phyloP scores from a whole-genome alignment of 768 basidiomycete species.

The Kwoniella heveanensis region DNA sequence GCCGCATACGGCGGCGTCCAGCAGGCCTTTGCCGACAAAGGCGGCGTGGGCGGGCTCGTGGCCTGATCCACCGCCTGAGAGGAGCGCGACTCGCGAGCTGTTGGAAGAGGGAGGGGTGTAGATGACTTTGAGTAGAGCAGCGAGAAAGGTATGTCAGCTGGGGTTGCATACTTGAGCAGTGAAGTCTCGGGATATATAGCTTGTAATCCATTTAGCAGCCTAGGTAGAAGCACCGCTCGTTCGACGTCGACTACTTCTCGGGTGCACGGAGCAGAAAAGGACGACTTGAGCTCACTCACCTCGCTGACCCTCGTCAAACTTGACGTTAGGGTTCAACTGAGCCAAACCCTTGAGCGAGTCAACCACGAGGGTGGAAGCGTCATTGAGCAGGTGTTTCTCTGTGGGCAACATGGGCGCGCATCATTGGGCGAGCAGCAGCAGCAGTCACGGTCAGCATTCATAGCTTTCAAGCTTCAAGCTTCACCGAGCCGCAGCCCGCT shows the following conservation, averaged over 20 bases:
- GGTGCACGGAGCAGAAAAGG: too few relatives aligned
- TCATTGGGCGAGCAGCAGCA: background rate
- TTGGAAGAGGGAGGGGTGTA: constrained; percentile 22
- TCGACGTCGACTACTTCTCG: too few relatives aligned
- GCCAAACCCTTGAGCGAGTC: constrained; percentile 74
- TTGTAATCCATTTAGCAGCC: too few relatives aligned
- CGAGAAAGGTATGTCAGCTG: too few relatives aligned
- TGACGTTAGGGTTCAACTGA: constrained; percentile 67
- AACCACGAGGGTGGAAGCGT: constrained; percentile 68
- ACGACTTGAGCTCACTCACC: constrained; percentile 61
- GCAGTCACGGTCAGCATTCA: background rate
- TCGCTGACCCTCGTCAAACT: constrained; percentile 71
- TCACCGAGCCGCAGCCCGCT: too few relatives aligned
- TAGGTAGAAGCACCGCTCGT: too few relatives aligned
- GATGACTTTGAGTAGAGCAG: too few relatives aligned
- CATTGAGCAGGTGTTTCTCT: constrained; percentile 78
- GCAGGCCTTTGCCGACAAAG: constrained; percentile 82
- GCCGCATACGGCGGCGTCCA: constrained; percentile 83
- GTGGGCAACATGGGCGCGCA: too few relatives aligned
- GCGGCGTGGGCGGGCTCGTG: constrained; percentile 90
- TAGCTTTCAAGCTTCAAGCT: too few relatives aligned
- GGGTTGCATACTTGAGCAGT: too few relatives aligned
- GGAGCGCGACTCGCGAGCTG: constrained; percentile 66
- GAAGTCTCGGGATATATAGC: too few relatives aligned
- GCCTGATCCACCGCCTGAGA: constrained; percentile 59